Evolutionary conservation across 345 rosid species (phyloP).

Genomic region (Camelina sativa): DNA sequence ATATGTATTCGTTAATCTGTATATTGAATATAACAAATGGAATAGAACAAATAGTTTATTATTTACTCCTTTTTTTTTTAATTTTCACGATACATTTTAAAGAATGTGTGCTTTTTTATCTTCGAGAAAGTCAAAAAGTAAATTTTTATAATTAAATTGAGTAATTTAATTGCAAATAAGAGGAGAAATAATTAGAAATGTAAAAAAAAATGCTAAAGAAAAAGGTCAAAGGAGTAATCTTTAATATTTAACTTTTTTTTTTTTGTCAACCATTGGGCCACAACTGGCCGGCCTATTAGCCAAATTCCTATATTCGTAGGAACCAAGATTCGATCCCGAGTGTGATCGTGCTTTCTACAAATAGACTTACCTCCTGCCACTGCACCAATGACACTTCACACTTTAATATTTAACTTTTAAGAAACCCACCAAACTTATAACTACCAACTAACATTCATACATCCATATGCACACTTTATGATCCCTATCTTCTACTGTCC

Average conservation of each 20-base stretch:
- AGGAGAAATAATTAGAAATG: background rate
- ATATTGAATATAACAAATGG: no score
- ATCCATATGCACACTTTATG: constrained; percentile 42
- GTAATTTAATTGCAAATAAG: background rate
- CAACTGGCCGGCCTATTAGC: no score
- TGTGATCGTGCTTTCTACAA: no score
- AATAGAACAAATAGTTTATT: background rate
- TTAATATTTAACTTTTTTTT: constrained; percentile 16
- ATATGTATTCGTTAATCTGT: no score
- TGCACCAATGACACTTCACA: no score
- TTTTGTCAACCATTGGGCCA: no score
- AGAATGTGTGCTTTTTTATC: constrained; percentile 28
- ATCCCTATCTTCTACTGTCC: constrained; percentile 39
- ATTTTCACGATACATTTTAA: background rate
- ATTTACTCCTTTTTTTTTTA: background rate
- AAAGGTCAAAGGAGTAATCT: constrained; percentile 33
- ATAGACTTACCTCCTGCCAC: no score
- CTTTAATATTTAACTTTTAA: constrained; percentile 33
- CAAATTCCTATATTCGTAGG: no score
- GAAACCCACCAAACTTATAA: constrained; percentile 46
- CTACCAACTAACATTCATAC: constrained; percentile 44
- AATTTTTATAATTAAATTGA: background rate
- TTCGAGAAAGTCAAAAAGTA: constrained; percentile 13
- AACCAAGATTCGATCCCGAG: no score
- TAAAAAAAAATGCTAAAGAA: constrained; percentile 6